Conservation (phyloP, 2,329 filamentous ascomycete species). For the Zalaria obscura region DNA sequence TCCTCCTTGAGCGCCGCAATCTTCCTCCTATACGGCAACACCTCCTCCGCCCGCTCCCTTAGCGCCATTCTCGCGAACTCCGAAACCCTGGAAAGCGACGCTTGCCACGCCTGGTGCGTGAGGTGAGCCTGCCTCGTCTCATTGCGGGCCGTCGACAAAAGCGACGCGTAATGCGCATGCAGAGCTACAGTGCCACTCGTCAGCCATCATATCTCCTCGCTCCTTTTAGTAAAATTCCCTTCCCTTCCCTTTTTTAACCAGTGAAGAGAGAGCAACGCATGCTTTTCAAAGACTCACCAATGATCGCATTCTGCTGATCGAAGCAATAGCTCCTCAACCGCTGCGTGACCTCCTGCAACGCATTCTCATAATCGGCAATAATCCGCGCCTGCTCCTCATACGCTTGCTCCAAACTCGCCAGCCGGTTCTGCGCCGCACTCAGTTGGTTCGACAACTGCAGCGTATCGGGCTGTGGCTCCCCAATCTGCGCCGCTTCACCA, state of each 20-base stretch:
- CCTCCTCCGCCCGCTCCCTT: slow-evolving; percentile 21
- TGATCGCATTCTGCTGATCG: slow-evolving; percentile 27
- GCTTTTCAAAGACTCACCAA: slow-evolving; percentile 6
- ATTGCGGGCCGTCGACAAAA: slow-evolving; percentile 28
- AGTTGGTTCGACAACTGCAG: neutral
- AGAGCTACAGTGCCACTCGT: slow-evolving; percentile 12
- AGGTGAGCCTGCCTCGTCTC: slow-evolving; percentile 31
- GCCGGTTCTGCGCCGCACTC: slow-evolving; percentile 5
- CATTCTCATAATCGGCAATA: slow-evolving; percentile 24
- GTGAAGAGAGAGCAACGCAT: no score
- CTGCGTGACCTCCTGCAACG: slow-evolving; percentile 16
- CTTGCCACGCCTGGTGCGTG: slow-evolving; percentile 35
- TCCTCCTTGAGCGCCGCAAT: slow-evolving; percentile 31
- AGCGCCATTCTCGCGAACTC: slow-evolving; percentile 26
- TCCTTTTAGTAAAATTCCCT: no score
- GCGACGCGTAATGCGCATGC: slow-evolving; percentile 32
- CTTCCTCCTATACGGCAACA: slow-evolving; percentile 21
- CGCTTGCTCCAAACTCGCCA: slow-evolving; percentile 13
- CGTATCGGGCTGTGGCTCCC: neutral
- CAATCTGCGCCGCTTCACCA: slow-evolving; percentile 1
- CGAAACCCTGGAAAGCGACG: slow-evolving; percentile 26
- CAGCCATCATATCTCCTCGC: no score
- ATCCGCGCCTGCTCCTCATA: slow-evolving; percentile 7
- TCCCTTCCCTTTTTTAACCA: no score
- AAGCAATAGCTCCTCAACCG: slow-evolving; percentile 20